phyloP scores from a whole-genome alignment of 2,329 filamentous ascomycete genomes.

The Biscogniauxia marginata region DNA sequence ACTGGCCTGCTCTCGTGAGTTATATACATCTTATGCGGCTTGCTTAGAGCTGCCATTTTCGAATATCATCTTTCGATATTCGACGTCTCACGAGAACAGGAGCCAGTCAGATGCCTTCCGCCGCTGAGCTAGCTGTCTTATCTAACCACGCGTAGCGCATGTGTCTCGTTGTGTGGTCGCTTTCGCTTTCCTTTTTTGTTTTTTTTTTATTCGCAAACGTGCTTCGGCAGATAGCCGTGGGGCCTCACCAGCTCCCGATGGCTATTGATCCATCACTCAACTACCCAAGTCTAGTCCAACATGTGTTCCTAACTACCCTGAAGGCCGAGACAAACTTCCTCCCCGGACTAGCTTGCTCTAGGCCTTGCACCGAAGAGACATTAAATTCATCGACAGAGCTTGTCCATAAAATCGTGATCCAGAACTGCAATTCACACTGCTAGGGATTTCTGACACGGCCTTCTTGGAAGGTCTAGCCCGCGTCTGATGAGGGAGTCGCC shows the following conservation, averaged over 20 bases:
- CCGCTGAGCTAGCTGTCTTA: background rate
- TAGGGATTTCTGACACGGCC: background rate
- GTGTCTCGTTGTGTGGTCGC: background rate
- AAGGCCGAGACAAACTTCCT: background rate
- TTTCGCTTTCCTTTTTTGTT: background rate
- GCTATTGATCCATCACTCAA: background rate
- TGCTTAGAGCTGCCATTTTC: background rate
- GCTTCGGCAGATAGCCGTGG: background rate
- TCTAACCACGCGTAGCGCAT: background rate
- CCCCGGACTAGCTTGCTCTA: background rate
- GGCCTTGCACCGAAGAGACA: background rate
- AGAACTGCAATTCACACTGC: background rate
- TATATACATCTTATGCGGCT: background rate
- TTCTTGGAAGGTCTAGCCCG: background rate
- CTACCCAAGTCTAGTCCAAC: background rate
- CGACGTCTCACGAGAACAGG: background rate
- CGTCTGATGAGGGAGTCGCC: no score
- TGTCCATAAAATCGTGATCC: background rate
- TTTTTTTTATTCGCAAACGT: no score
- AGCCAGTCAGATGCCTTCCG: background rate
- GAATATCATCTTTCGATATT: background rate
- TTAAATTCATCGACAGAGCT: background rate
- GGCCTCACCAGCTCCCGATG: background rate
- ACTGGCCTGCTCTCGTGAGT: background rate
- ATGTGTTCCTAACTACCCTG: background rate